Conservation (phyloP, 208 protist genomes). For the Trypanosoma avium region DNA sequence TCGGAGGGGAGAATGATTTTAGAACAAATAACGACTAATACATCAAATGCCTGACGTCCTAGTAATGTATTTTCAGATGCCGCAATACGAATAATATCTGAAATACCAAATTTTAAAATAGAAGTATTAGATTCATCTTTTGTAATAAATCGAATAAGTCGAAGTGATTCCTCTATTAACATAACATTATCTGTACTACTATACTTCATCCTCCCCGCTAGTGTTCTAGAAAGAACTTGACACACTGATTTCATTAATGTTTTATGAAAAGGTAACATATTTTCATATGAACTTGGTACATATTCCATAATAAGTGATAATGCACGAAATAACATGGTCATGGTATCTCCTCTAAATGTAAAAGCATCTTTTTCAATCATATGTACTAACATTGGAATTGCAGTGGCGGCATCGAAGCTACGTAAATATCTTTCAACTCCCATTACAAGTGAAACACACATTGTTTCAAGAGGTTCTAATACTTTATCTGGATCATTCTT, state of each 20-base stretch:
- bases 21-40: conserved; percentile 56
- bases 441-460: conserved; percentile 84
- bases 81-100: conserved; percentile 72
- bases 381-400: conserved; percentile 46
- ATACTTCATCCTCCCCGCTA: conserved; percentile 58
- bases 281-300: conserved; percentile 74
- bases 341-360: conserved; percentile 45
- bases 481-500: conserved; percentile 40
- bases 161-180: conserved; percentile 76
- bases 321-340: conserved; percentile 66
- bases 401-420: conserved; percentile 57
- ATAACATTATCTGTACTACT: conserved; percentile 41
- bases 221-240: conserved; percentile 47
- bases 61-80: conserved; percentile 54
- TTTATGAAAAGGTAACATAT: conserved; percentile 44
- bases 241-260: conserved; percentile 45
- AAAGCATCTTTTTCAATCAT: conserved; percentile 44
- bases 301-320: conserved; percentile 83
- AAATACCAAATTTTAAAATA: conserved; percentile 52
- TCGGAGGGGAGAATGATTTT: conserved; percentile 83
- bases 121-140: conserved; percentile 68
- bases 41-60: conserved; percentile 72
- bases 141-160: conserved; percentile 77
- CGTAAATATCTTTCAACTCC: conserved; percentile 80
- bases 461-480: conserved; percentile 44